Evolutionary conservation across 2,329 filamentous ascomycete species (phyloP), one percentile per base, ranked within the genome.

Genomic region (Penicillium sp.): DNA sequence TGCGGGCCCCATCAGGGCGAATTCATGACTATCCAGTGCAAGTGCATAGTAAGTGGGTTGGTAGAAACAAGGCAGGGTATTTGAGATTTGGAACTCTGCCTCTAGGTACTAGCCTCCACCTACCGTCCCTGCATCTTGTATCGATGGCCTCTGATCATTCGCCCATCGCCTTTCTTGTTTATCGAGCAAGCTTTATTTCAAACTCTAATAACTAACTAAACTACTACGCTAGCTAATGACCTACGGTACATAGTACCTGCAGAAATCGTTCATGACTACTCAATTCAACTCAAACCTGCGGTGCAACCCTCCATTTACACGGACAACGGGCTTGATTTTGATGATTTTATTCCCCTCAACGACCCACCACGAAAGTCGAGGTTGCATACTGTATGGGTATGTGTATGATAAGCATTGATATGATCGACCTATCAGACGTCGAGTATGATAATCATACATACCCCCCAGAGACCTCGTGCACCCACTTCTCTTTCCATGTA

Each of bases 1-100:
- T 60, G 40, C 26, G 44, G 40, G 40, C 24, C 45, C 45, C 26
- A n/a, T 49, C 45, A 49, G 45, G 45, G 26, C 15, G 9, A 13
- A 49, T 49, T 24, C 45, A 49, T 13, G 35, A 37, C 13, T 37
- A 37, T 37, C 5, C 5, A 26, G 26, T 26, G 5, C 5, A 12
- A 33, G 30, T 12, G 30, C 1, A 8, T 12, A 33, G 30, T 35
- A 13, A 37, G 13, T 37, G 35, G 35, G 13, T 35, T 2, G 4
- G 13, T 15, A 15, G 4, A 13, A 37, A 15, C 35, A 37, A 15
- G 35, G 35, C 13, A 35, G 35, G 35, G 35, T 15, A 37, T 37
- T 37, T 33, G 30, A 33, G 30, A 33, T 33, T 28, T 33, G 10
- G 30, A 37, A 15, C 2, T 37, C 35, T 37, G 12, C 13, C 35